Evolutionary conservation across 2,329 filamentous ascomycete species (phyloP).

Genomic region (Claviceps capensis): DNA sequence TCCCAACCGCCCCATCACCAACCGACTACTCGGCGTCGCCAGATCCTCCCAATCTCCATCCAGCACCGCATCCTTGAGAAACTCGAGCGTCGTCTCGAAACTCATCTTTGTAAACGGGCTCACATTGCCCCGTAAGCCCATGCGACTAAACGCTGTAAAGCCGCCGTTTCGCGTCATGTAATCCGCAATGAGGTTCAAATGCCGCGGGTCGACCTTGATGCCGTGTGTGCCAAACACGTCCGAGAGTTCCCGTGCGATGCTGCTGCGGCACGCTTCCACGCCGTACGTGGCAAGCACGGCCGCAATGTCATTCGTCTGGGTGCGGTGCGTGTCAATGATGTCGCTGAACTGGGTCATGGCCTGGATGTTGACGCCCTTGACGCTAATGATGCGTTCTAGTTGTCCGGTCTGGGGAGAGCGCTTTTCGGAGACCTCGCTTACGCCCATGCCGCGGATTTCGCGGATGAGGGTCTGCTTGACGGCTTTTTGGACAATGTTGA

Average conservation of each 20-base stretch:
- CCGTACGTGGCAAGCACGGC: conserved; percentile 77
- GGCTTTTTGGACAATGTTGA: conserved; percentile 75
- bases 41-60: conserved; percentile 87
- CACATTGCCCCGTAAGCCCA: conserved; percentile 70
- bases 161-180: conserved; percentile 92
- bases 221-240: conserved; percentile 82
- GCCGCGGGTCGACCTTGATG: conserved; percentile 81
- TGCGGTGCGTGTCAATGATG: conserved; percentile 71
- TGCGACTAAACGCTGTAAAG: conserved; percentile 86
- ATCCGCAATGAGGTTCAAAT: conserved; percentile 90
- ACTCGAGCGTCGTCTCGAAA: conserved; percentile 92
- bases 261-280: conserved; percentile 79
- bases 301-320: conserved; percentile 86
- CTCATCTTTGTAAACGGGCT: conserved; percentile 98
- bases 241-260: conserved; percentile 75
- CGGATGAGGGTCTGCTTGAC: conserved; percentile 72
- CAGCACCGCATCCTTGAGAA: conserved; percentile 82
- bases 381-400: conserved; percentile 47
- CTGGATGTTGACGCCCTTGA: conserved; percentile 72
- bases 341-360: conserved; percentile 84
- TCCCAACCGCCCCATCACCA: conserved; percentile 75
- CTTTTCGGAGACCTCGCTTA: conserved; percentile 55
- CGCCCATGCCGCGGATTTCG: conserved; percentile 63
- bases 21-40: conserved; percentile 68
- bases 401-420: conserved; percentile 20